Conservation (phyloP, 805 yeast genomes). For the Priceomyces carsonii region DNA sequence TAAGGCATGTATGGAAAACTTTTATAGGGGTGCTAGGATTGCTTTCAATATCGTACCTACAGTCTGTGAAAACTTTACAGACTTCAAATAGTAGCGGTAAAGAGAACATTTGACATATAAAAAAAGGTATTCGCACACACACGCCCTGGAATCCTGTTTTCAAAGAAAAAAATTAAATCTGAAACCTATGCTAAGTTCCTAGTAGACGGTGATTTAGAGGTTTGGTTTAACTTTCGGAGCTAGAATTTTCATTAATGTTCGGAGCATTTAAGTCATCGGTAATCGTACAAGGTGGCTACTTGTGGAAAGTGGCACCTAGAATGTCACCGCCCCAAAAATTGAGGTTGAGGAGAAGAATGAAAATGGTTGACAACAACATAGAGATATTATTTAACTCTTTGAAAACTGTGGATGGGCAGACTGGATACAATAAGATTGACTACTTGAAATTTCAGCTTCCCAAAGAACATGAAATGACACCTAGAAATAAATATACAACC, state of each 20-base stretch:
- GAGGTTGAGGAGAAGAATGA: conserved; percentile 82
- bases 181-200: no score
- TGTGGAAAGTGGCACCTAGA: conserved; percentile 59
- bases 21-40: no score
- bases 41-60: no score
- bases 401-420: conserved; percentile 21
- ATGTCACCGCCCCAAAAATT: conserved; percentile 78
- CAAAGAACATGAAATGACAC: conserved; percentile 74
- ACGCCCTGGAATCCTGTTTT: no score
- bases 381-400: conserved; percentile 53
- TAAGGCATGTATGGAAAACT: no score
- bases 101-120: no score
- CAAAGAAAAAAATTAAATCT: no score
- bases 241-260: conserved; percentile 46
- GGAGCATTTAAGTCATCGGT: conserved; percentile 71
- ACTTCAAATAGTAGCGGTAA: no score
- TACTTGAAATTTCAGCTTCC: conserved; percentile 53
- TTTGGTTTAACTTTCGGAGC: background rate
- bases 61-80: no score
- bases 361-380: conserved; percentile 76
- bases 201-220: no score
- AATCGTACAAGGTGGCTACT: conserved; percentile 65
- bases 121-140: no score
- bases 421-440: conserved; percentile 40
- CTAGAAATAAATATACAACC: conserved; percentile 84